phyloP scores from a whole-genome alignment of 306 rosid genomes.

The Cucurbita argyrosperma region DNA sequence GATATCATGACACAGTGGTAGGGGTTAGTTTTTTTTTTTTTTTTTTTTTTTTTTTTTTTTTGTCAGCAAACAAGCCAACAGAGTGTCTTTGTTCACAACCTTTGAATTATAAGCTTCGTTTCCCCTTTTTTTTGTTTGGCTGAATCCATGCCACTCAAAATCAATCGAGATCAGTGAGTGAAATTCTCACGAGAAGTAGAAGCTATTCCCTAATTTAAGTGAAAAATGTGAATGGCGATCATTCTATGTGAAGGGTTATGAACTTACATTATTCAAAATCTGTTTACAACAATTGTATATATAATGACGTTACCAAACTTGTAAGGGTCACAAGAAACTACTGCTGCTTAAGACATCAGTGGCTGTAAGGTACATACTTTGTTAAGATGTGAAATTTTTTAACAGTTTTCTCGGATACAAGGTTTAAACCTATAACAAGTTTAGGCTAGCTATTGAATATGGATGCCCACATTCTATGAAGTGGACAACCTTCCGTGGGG shows the following conservation, averaged over 20 bases:
- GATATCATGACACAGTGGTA: no score
- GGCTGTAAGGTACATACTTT: not conserved
- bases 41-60: no score
- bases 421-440: not conserved
- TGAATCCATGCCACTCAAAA: not conserved
- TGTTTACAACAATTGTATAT: not conserved
- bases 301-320: not conserved
- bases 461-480: constrained; percentile 32
- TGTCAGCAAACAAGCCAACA: no score
- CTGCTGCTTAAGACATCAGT: not conserved
- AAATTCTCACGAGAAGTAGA: no score
- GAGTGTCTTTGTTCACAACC: not conserved
- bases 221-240: not conserved
- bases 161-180: not conserved
- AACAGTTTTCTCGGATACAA: not conserved
- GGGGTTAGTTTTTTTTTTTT: no score
- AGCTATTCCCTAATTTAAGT: not conserved
- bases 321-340: not conserved
- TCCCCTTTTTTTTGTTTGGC: no score
- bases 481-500: constrained; percentile 17
- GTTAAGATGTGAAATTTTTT: not conserved
- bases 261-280: not conserved
- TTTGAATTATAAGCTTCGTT: no score
- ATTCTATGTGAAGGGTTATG: not conserved
- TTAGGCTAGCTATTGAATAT: constrained; percentile 25